A percentile compares a stretch with the other conserved stretches of the same genome.
Evolutionary conservation across 495 filamentous ascomycete species (phyloP).

Genomic region (Amorphotheca resinae): DNA sequence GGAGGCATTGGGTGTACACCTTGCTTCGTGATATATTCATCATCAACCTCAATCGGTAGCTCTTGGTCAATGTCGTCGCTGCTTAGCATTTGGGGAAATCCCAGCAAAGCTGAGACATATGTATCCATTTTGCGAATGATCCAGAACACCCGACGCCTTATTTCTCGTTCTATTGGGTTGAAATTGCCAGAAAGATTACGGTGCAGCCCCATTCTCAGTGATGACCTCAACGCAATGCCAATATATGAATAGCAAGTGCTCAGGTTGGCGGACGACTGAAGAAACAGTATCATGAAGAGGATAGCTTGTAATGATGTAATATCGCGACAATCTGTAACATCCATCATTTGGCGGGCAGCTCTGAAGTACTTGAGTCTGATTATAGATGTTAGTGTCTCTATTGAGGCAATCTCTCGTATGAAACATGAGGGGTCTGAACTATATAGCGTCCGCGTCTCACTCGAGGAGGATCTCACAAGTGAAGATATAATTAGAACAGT

Average conservation of each 20-base stretch:
- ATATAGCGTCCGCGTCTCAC: no score
- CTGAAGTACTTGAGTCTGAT: slow-evolving; percentile 74
- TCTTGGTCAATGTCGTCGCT: slow-evolving; percentile 90
- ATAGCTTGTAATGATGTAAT: slow-evolving; percentile 74
- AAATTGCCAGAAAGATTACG: slow-evolving; percentile 62
- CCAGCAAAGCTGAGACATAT: slow-evolving; percentile 80
- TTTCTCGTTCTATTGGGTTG: slow-evolving; percentile 73
- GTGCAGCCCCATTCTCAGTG: slow-evolving; percentile 78
- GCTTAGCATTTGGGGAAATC: slow-evolving; percentile 71
- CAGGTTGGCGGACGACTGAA: slow-evolving; percentile 82
- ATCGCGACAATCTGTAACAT: slow-evolving; percentile 87
- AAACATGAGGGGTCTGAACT: background rate
- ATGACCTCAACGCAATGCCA: slow-evolving; percentile 76
- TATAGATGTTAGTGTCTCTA: background rate
- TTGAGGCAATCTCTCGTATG: background rate
- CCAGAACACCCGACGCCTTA: slow-evolving; percentile 80
- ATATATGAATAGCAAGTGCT: slow-evolving; percentile 91
- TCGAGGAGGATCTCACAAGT: no score
- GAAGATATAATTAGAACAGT: no score
- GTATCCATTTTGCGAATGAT: slow-evolving; percentile 86
- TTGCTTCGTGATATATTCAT: slow-evolving; percentile 75
- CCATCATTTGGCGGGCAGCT: slow-evolving; percentile 58
- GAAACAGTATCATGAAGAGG: slow-evolving; percentile 84
- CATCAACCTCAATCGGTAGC: slow-evolving; percentile 73
- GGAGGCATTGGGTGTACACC: slow-evolving; percentile 61